These are phyloP conservation scores for Acacia melanoxylon DNA, from an alignment of 306 rosid genomes.

Conservation along the genomic window DNA sequence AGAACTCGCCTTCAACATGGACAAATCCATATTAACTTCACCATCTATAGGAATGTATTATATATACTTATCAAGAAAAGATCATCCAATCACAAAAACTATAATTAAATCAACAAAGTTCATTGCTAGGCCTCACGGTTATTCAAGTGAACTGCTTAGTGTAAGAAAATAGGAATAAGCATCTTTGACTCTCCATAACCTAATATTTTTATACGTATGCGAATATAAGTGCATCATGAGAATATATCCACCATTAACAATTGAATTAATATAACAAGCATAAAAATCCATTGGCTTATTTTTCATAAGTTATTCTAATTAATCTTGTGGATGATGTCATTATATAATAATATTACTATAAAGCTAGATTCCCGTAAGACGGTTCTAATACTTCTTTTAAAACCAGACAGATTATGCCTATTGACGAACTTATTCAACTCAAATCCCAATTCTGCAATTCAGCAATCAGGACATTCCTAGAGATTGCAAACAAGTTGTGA, in stretches of 20 bases:
- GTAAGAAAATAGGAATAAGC: neutral
- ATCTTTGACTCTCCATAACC: neutral
- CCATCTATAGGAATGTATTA: neutral
- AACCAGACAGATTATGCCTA: conserved; percentile 69
- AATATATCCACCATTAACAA: neutral
- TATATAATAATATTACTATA: neutral
- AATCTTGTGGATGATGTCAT: neutral
- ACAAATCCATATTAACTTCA: neutral
- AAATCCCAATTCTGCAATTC: conserved; percentile 50
- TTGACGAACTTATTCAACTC: conserved; percentile 38
- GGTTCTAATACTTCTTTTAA: conserved; percentile 19
- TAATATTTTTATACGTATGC: neutral
- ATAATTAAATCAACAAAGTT: neutral
- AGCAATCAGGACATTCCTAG: conserved; percentile 41
- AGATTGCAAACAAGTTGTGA: neutral
- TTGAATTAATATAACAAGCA: neutral
- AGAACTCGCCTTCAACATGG: neutral
- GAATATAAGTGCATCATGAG: neutral
- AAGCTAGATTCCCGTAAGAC: conserved; percentile 18
- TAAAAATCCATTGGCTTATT: neutral
- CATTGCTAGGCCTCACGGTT: neutral
- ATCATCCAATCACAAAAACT: neutral
- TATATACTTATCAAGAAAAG: neutral
- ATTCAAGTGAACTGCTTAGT: neutral
- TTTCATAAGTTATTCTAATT: neutral